phyloP scores from a whole-genome alignment of 2,329 filamentous ascomycete species.

The Aspergillus calidoustus region DNA sequence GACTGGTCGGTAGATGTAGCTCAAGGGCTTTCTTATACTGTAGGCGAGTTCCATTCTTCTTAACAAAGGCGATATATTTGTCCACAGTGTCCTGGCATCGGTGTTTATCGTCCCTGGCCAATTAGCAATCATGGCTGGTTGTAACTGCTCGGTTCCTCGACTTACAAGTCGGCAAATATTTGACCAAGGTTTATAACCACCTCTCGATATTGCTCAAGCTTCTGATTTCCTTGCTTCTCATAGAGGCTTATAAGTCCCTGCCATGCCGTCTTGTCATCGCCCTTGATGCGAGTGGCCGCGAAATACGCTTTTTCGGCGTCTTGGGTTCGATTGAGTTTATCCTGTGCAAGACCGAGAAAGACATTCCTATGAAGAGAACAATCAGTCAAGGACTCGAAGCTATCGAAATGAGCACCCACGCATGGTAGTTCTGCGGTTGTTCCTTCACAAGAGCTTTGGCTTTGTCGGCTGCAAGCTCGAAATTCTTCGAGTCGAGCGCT shows the following conservation, averaged over 20 bases:
- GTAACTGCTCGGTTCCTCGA: neutral
- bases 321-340: slow-evolving; percentile 72
- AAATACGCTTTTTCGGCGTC: slow-evolving; percentile 79
- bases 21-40: slow-evolving; percentile 79
- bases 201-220: slow-evolving; percentile 73
- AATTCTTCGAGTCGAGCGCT: slow-evolving; percentile 77
- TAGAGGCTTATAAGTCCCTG: slow-evolving; percentile 86
- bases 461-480: slow-evolving; percentile 73
- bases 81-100: slow-evolving; percentile 70
- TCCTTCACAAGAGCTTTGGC: slow-evolving; percentile 70
- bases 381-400: slow-evolving; percentile 18
- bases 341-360: slow-evolving; percentile 84
- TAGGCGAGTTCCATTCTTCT: slow-evolving; percentile 69
- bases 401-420: slow-evolving; percentile 53
- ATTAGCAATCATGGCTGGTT: slow-evolving; percentile 19
- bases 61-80: slow-evolving; percentile 77
- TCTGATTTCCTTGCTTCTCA: slow-evolving; percentile 72
- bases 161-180: slow-evolving; percentile 70
- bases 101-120: slow-evolving; percentile 59
- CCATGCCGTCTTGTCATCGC: slow-evolving; percentile 82
- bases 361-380: slow-evolving; percentile 62
- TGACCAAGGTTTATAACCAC: slow-evolving; percentile 75
- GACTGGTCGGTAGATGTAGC: slow-evolving; percentile 77
- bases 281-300: slow-evolving; percentile 71
- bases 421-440: slow-evolving; percentile 82